Conservation (phyloP, 257 asterid genomes). For the Osmanthus fragrans region DNA sequence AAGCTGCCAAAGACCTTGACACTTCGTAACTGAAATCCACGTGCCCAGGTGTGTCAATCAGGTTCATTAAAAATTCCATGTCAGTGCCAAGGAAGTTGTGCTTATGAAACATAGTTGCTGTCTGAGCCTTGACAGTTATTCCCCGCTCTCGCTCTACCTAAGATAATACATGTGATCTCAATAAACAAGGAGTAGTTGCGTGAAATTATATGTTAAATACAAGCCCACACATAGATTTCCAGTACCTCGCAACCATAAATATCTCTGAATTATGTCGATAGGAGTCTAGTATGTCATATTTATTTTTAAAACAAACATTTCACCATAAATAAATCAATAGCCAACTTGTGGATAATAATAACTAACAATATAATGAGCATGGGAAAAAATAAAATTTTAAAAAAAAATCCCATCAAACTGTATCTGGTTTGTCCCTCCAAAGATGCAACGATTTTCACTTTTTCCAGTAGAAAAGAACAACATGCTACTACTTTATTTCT, state of each 20-base stretch:
- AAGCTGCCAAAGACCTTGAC: conserved; percentile 95
- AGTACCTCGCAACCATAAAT: not conserved
- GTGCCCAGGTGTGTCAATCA: conserved; percentile 96
- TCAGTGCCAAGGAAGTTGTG: conserved; percentile 63
- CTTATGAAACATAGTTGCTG: conserved; percentile 94
- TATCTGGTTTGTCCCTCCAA: not conserved
- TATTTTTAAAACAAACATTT: not conserved
- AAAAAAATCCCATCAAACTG: not conserved
- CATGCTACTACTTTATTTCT: conserved; percentile 10
- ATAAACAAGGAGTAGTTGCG: conserved; percentile 13
- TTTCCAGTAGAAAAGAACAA: not conserved
- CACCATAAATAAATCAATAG: not conserved
- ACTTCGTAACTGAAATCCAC: conserved; percentile 98
- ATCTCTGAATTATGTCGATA: not conserved
- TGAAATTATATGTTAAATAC: not conserved
- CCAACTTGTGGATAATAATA: not conserved
- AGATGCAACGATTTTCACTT: not conserved
- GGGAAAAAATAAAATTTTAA: not conserved
- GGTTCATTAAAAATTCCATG: conserved; percentile 66
- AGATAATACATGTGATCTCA: conserved; percentile 24
- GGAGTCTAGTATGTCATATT: conserved; percentile 2
- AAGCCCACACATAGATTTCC: conserved; percentile 6
- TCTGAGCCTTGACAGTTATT: conserved; percentile 97
- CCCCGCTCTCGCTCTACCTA: conserved; percentile 99
- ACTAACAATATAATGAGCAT: not conserved